These are phyloP conservation scores for Ustilago vetiveriae DNA, from an alignment of 1,284 basidiomycete genomes.

Conservation along the genomic window DNA sequence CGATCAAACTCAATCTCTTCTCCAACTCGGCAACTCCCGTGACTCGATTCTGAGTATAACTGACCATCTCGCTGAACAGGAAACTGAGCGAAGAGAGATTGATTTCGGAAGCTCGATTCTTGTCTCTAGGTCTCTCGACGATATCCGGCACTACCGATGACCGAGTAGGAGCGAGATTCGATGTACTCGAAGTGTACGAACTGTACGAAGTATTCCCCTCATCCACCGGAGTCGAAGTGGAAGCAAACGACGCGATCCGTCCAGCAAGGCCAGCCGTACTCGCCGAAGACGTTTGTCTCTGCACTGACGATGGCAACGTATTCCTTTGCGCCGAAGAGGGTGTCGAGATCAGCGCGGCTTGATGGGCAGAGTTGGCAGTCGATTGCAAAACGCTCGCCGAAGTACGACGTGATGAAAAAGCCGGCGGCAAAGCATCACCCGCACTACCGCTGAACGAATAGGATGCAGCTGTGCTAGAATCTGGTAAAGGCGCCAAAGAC, in stretches of 20 bases:
- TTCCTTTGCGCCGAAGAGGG: not conserved
- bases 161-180: too few relatives aligned
- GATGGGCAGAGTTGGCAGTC: slow-evolving; percentile 8
- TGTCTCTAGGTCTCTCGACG: slow-evolving; percentile 60
- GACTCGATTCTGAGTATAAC: slow-evolving; percentile 91
- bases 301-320: not conserved
- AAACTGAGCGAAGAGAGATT: slow-evolving; percentile 49
- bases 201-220: slow-evolving; percentile 1
- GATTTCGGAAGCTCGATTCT: slow-evolving; percentile 46
- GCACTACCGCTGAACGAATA: slow-evolving; percentile 16
- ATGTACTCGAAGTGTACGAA: not conserved
- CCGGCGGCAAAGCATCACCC: slow-evolving; percentile 10
- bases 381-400: slow-evolving; percentile 7
- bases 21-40: slow-evolving; percentile 94
- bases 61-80: slow-evolving; percentile 60
- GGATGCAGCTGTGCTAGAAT: slow-evolving; percentile 5
- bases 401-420: slow-evolving; percentile 28
- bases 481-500: not conserved
- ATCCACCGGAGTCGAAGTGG: not conserved
- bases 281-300: not conserved
- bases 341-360: slow-evolving; percentile 10
- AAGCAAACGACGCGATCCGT: slow-evolving; percentile 23
- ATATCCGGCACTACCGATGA: slow-evolving; percentile 46
- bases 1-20: slow-evolving; percentile 50
- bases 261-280: not conserved